Conservation (phyloP, 2,329 filamentous ascomycete genomes). For the Aspergillus sp. region DNA sequence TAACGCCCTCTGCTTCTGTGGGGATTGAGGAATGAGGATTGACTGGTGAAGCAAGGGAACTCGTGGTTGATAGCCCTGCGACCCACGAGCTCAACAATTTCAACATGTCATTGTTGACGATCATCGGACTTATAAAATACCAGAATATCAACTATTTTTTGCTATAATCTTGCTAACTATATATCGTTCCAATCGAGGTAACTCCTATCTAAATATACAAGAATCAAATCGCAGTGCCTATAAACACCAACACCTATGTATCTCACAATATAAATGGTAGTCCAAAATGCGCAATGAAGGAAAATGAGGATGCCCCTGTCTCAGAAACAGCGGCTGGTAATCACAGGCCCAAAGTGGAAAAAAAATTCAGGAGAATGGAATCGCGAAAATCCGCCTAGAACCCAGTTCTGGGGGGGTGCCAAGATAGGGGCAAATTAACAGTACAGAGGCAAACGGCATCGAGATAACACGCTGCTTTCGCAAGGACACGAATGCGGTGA, state of each 20-base stretch:
- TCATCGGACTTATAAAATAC: neutral
- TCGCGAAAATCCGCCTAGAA: constrained; percentile 11
- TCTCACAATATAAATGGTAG: constrained; percentile 13
- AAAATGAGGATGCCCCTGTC: constrained; percentile 16
- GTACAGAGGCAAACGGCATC: neutral
- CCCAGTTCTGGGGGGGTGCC: constrained; percentile 8
- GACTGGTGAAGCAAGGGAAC: neutral
- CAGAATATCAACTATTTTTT: neutral
- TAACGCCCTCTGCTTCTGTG: neutral
- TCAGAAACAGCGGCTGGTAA: constrained; percentile 9
- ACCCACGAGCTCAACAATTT: neutral
- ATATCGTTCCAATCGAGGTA: neutral
- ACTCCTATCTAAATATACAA: constrained; percentile 12
- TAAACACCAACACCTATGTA: constrained; percentile 17
- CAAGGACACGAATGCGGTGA: neutral
- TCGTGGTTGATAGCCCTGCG: neutral
- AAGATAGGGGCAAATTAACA: constrained; percentile 2
- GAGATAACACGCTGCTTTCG: neutral
- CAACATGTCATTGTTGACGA: no score
- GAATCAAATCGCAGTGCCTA: constrained; percentile 14
- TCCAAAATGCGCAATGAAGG: constrained; percentile 12
- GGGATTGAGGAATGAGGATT: no score
- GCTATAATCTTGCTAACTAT: neutral
- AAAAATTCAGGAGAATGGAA: constrained; percentile 16
- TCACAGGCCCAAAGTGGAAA: constrained; percentile 12